Conservation (phyloP, 2,329 filamentous ascomycete genomes). For the Mycosphaerelloides madeirae region DNA sequence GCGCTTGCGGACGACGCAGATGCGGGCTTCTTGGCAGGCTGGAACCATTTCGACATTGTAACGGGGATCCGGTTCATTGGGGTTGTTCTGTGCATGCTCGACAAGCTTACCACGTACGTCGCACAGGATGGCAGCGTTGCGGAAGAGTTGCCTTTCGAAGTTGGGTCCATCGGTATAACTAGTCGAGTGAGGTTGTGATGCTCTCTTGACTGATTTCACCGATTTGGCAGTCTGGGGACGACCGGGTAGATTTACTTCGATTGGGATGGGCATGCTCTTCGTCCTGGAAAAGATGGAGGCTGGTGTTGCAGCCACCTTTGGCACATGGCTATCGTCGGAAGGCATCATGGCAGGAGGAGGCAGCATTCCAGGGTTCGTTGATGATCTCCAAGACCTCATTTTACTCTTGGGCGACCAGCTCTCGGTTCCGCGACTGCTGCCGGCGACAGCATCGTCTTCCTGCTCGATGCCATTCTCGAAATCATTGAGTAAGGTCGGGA, state of each 20-base stretch:
- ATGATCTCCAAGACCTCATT: conserved; percentile 8
- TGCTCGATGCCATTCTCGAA: conserved; percentile 10
- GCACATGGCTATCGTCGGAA: conserved; percentile 1
- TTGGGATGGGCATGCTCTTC: conserved; percentile 5
- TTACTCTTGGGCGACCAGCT: conserved; percentile 2
- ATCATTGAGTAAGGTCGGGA: conserved; percentile 19
- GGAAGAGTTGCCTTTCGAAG: conserved; percentile 41
- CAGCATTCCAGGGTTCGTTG: conserved; percentile 7
- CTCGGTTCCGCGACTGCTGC: conserved; percentile 3
- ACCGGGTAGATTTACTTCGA: not conserved
- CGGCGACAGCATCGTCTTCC: conserved; percentile 12
- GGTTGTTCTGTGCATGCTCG: conserved; percentile 39
- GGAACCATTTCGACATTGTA: conserved; percentile 39
- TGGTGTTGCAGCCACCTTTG: conserved; percentile 14
- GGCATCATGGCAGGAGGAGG: conserved; percentile 18
- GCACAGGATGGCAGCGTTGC: conserved; percentile 43
- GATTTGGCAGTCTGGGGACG: conserved; percentile 11
- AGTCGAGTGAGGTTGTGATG: conserved; percentile 1
- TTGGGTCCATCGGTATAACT: conserved; percentile 7
- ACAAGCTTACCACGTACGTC: conserved; percentile 39
- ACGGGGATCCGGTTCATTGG: conserved; percentile 31
- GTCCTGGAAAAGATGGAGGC: conserved; percentile 13
- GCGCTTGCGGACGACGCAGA: conserved; percentile 42
- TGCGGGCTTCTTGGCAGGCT: conserved; percentile 37
- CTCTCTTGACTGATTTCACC: not conserved